Conservation (phyloP, 1,284 basidiomycete genomes). For the Apiotrichum laibachii region DNA sequence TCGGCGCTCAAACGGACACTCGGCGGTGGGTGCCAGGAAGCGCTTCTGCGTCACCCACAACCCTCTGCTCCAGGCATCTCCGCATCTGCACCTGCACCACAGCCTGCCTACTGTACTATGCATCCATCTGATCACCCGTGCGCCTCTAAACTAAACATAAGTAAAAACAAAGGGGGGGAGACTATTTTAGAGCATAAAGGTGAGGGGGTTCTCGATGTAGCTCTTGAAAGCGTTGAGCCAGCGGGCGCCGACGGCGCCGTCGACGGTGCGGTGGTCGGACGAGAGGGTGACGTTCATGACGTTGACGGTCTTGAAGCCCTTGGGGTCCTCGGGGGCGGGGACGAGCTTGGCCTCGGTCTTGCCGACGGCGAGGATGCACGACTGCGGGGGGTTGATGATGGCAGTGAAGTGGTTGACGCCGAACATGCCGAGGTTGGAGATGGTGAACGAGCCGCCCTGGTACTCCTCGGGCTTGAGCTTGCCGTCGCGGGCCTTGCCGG, state of each 20-base stretch:
- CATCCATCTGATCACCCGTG: not conserved
- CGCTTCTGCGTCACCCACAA: no score
- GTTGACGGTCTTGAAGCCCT: slow-evolving; percentile 86
- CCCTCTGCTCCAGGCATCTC: no score
- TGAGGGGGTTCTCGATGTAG: slow-evolving; percentile 93
- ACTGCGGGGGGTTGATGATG: slow-evolving; percentile 98
- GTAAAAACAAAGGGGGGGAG: not conserved
- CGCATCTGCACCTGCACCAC: no score
- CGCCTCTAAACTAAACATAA: not conserved
- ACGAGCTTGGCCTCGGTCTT: slow-evolving; percentile 82
- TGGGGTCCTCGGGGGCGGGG: slow-evolving; percentile 76
- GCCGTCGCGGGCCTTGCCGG: slow-evolving; percentile 91
- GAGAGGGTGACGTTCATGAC: slow-evolving; percentile 96
- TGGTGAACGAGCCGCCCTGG: slow-evolving; percentile 98
- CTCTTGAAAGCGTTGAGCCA: slow-evolving; percentile 95
- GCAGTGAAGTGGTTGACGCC: slow-evolving; percentile 95
- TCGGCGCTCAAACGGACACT: no score
- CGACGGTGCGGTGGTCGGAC: slow-evolving; percentile 91
- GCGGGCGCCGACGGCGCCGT: slow-evolving; percentile 84
- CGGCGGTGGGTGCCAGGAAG: no score
- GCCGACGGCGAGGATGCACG: slow-evolving; percentile 95
- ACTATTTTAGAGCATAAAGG: slow-evolving; percentile 70
- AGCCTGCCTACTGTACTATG: not conserved
- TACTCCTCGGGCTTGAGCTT: slow-evolving; percentile 96
- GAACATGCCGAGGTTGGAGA: slow-evolving; percentile 99